Evolutionary conservation across 192 early-diverging fungal genomes (phyloP).

Genomic region (Blastocladiella britannica): DNA sequence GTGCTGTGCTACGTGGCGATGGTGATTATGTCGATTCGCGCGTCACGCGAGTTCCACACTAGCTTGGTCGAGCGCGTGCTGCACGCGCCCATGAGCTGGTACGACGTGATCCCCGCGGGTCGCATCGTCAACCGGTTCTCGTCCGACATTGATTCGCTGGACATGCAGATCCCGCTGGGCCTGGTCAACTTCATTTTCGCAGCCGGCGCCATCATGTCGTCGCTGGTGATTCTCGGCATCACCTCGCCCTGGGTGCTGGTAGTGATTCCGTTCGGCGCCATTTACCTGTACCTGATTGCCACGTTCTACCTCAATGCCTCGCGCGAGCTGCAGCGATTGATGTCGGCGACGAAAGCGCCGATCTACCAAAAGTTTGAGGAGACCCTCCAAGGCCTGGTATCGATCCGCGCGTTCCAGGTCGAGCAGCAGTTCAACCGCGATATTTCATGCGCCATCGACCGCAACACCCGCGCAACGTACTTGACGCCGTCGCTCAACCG

Average conservation of each 20-base stretch:
- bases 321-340: slow-evolving; percentile 74
- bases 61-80: slow-evolving; percentile 30
- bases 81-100: slow-evolving; percentile 55
- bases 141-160: slow-evolving; percentile 45
- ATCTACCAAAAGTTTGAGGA: slow-evolving; percentile 68
- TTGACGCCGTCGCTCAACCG: background rate
- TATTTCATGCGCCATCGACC: background rate
- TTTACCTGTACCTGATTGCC: slow-evolving; percentile 40
- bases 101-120: slow-evolving; percentile 49
- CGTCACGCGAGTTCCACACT: background rate
- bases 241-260: slow-evolving; percentile 56
- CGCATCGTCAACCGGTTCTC: slow-evolving; percentile 38
- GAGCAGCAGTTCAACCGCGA: slow-evolving; percentile 45
- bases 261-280: slow-evolving; percentile 29
- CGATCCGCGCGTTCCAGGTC: slow-evolving; percentile 53
- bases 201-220: slow-evolving; percentile 26
- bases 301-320: slow-evolving; percentile 52
- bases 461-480: slow-evolving; percentile 32
- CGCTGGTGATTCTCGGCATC: slow-evolving; percentile 28
- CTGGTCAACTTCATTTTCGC: slow-evolving; percentile 44
- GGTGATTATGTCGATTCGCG: background rate
- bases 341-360: slow-evolving; percentile 51
- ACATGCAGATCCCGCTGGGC: slow-evolving; percentile 33
- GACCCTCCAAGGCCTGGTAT: slow-evolving; percentile 57
- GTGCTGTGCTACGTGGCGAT: background rate